A percentile compares a stretch with the other conserved stretches of the same genome.
Evolutionary conservation across 2,329 filamentous ascomycete species (phyloP).

Genomic region (Aspergillus spinulosporus): DNA sequence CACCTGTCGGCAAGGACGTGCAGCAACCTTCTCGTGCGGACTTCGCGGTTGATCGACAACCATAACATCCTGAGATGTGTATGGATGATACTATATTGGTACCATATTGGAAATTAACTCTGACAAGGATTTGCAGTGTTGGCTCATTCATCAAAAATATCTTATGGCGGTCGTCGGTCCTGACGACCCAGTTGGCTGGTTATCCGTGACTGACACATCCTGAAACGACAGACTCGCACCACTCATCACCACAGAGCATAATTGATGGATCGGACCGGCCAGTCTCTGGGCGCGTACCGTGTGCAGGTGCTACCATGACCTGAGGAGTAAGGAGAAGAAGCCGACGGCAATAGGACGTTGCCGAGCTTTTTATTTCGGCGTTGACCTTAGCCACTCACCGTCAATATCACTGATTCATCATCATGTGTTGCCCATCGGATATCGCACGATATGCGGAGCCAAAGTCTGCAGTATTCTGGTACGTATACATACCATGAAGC

Average conservation of each 20-base stretch:
- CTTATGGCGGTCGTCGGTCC: not conserved
- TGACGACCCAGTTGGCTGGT: not conserved
- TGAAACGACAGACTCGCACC: conserved; percentile 7
- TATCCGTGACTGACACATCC: not conserved
- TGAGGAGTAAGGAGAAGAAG: not conserved
- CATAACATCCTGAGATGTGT: too few relatives aligned
- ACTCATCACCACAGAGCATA: not conserved
- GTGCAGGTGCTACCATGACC: not conserved
- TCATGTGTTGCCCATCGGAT: too few relatives aligned
- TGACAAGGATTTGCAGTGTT: too few relatives aligned
- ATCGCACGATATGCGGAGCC: too few relatives aligned
- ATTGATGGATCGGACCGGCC: not conserved
- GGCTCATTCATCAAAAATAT: too few relatives aligned
- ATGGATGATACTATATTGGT: too few relatives aligned
- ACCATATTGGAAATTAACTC: too few relatives aligned
- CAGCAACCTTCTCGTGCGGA: not conserved
- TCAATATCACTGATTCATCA: too few relatives aligned
- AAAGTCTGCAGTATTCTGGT: too few relatives aligned
- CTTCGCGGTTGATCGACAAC: not conserved
- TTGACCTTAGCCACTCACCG: too few relatives aligned
- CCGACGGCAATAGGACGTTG: not conserved
- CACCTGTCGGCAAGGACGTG: not conserved
- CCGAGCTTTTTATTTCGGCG: not conserved
- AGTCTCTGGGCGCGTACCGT: not conserved
- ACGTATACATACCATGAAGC: too few relatives aligned